Conservation (phyloP, 176 grass and related monocot species). For the Cenchrus purpureus region DNA sequence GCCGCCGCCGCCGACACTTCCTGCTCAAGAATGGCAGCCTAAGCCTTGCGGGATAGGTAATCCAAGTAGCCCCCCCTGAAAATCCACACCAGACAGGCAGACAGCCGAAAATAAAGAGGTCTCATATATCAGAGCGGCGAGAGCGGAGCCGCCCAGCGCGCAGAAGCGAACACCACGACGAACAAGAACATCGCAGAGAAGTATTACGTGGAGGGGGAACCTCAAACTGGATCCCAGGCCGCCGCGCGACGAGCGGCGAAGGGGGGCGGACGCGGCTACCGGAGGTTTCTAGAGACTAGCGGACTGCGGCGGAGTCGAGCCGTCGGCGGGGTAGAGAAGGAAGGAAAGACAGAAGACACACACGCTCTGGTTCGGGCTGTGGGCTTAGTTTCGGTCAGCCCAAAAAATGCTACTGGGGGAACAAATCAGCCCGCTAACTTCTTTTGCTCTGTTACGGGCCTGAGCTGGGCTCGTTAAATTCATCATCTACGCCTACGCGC, state of each 20-base stretch:
- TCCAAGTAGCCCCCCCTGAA: neutral
- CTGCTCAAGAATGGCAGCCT: neutral
- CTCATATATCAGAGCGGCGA: neutral
- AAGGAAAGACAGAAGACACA: too few relatives aligned
- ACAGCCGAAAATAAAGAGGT: neutral
- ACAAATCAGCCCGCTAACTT: neutral
- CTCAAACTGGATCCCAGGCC: neutral
- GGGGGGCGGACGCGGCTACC: neutral
- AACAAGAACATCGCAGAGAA: neutral
- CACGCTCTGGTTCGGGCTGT: neutral
- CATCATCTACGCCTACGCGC: too few relatives aligned
- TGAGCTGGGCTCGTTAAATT: too few relatives aligned
- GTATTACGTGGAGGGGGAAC: neutral
- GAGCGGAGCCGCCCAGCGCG: neutral
- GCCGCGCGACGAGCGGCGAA: neutral
- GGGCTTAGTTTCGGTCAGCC: neutral
- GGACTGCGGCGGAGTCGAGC: neutral
- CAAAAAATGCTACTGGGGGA: too few relatives aligned
- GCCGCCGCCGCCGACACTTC: neutral
- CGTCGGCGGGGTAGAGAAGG: neutral
- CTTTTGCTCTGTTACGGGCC: too few relatives aligned
- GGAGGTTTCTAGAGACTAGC: slow-evolving; percentile 6
- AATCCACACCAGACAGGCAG: neutral
- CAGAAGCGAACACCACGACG: neutral
- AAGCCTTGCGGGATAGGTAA: neutral